Evolutionary conservation across 768 basidiomycete species (phyloP).

Genomic region (Serendipita sp.): DNA sequence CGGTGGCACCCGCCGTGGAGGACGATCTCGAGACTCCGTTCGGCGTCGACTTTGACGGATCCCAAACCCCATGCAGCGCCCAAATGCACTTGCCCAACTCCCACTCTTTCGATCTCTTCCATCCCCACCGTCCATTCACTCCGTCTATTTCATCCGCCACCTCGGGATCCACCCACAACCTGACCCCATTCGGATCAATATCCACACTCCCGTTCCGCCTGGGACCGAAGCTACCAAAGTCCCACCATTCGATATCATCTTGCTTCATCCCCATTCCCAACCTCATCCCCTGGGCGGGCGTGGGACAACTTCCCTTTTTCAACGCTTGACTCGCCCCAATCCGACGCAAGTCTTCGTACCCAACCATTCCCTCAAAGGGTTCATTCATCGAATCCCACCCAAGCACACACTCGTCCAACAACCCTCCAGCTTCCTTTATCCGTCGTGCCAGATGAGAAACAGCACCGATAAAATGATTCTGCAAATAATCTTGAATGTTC

Average conservation of each 20-base stretch:
- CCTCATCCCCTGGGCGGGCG: conserved; percentile 65
- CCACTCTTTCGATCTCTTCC: conserved; percentile 60
- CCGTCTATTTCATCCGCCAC: conserved; percentile 28
- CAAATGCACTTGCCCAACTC: conserved; percentile 65
- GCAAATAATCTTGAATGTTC: conserved; percentile 83
- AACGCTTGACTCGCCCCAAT: conserved; percentile 55
- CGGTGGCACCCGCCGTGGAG: not conserved
- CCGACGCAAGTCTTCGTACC: conserved; percentile 47
- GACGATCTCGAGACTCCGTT: not conserved
- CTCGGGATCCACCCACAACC: conserved; percentile 55
- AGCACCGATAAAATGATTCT: conserved; percentile 59
- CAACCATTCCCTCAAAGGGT: conserved; percentile 71
- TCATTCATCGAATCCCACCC: conserved; percentile 98
- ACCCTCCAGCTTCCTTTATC: conserved; percentile 53
- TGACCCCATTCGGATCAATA: conserved; percentile 70
- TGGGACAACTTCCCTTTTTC: conserved; percentile 79
- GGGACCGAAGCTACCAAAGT: conserved; percentile 69
- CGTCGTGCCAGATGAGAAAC: conserved; percentile 60
- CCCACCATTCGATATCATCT: conserved; percentile 59
- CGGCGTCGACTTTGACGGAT: conserved; percentile 18
- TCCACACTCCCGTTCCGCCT: conserved; percentile 53
- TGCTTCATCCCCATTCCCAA: conserved; percentile 80
- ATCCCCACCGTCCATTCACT: conserved; percentile 59
- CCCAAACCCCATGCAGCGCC: conserved; percentile 87
- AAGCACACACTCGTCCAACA: conserved; percentile 76